A percentile compares a stretch with the other conserved stretches of the same genome.
These are phyloP conservation scores for Pyrrhoderma lamaoense DNA, from an alignment of 1,284 basidiomycete genomes.

Conservation along the genomic window DNA sequence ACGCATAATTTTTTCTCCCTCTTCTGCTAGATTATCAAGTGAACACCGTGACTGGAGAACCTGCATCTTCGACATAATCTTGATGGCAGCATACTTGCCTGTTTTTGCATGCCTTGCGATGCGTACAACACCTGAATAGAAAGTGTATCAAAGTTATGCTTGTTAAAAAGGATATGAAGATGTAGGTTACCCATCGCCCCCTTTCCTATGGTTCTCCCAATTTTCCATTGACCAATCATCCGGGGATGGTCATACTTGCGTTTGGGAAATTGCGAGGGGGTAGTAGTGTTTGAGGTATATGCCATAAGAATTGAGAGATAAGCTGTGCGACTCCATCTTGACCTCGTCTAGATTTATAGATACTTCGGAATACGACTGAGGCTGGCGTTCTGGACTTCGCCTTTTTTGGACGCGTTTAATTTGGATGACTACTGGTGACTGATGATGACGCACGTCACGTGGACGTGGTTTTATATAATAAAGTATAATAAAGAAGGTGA, in stretches of 20 bases:
- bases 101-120: constrained; percentile 86
- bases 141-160: constrained; percentile 7
- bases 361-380: neutral
- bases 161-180: constrained; percentile 24
- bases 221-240: constrained; percentile 89
- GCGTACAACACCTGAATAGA: constrained; percentile 73
- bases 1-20: constrained; percentile 60
- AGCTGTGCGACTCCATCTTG: neutral
- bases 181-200: constrained; percentile 69
- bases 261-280: constrained; percentile 27
- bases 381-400: neutral
- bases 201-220: constrained; percentile 89
- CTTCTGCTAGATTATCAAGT: constrained; percentile 61
- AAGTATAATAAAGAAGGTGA: too few relatives aligned
- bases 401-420: too few relatives aligned
- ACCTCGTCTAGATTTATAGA: constrained; percentile 1
- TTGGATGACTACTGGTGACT: too few relatives aligned
- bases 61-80: constrained; percentile 86
- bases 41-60: constrained; percentile 66
- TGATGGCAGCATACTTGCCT: constrained; percentile 89
- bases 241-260: constrained; percentile 52
- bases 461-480: too few relatives aligned
- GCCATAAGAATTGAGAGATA: constrained; percentile 8
- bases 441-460: too few relatives aligned
- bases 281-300: constrained; percentile 12